A percentile compares a stretch with the other conserved stretches of the same genome.
Conservation (phyloP, 441 rosid species). For the Populus tomentosa region DNA sequence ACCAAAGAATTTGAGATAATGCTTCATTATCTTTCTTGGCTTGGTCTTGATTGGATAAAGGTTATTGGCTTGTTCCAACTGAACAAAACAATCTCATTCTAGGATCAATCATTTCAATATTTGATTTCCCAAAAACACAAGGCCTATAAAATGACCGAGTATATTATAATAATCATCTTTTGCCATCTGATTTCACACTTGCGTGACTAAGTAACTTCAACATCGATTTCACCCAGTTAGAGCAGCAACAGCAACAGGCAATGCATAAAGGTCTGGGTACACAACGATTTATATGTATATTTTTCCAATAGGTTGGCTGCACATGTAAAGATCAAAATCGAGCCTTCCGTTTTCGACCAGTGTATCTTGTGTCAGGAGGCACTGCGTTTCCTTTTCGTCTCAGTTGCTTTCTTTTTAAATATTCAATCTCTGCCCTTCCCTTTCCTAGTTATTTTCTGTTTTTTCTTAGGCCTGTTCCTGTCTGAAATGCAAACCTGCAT, state of each 20-base stretch:
- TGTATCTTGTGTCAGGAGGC: conserved; percentile 75
- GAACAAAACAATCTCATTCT: too few species aligned
- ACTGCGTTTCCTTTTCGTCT: conserved; percentile 65
- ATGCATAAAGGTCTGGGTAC: too few species aligned
- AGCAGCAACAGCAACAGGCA: too few species aligned
- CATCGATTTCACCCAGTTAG: too few species aligned
- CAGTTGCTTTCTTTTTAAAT: conserved; percentile 78
- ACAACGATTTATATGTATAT: not conserved
- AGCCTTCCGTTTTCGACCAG: conserved; percentile 76
- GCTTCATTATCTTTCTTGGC: too few species aligned
- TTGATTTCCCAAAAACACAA: not conserved
- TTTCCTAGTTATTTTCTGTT: conserved; percentile 57
- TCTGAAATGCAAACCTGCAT: conserved; percentile 36
- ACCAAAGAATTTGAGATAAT: too few species aligned
- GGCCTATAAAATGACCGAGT: not conserved
- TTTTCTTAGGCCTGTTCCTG: conserved; percentile 75
- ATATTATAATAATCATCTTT: not conserved
- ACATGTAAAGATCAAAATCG: conserved; percentile 41
- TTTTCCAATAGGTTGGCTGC: not conserved
- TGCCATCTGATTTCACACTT: not conserved
- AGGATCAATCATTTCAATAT: too few species aligned
- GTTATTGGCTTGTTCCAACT: too few species aligned
- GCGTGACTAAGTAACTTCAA: not conserved
- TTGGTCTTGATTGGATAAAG: too few species aligned
- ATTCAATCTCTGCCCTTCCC: conserved; percentile 80